These are phyloP conservation scores for Aspergillus coremiiformis DNA, from an alignment of 495 filamentous ascomycete genomes.

Conservation along the genomic window DNA sequence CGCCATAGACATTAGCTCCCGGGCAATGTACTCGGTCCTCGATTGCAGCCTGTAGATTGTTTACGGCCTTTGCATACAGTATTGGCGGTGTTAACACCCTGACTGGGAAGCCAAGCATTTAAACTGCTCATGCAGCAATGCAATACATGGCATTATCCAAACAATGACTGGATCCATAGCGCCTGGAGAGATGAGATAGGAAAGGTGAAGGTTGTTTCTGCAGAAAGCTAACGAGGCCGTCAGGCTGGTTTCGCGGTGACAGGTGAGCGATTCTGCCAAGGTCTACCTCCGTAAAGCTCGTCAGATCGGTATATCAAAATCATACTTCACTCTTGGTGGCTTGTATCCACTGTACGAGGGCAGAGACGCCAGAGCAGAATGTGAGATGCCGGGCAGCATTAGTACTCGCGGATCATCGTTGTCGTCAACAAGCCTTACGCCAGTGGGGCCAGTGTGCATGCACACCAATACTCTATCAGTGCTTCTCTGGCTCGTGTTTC, in stretches of 20 bases:
- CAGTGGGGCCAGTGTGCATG: background rate
- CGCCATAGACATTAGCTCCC: conserved; percentile 4
- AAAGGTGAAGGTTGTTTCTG: conserved; percentile 3
- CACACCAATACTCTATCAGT: too few relatives aligned
- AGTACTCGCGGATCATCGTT: too few relatives aligned
- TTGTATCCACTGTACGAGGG: conserved; percentile 6
- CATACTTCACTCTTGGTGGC: background rate
- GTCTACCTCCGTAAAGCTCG: conserved; percentile 7
- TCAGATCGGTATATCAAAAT: conserved; percentile 7
- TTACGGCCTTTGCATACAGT: conserved; percentile 4
- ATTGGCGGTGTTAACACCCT: background rate
- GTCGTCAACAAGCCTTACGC: background rate
- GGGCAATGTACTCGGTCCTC: background rate
- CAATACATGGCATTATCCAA: conserved; percentile 10
- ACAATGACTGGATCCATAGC: conserved; percentile 2
- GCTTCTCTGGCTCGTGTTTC: background rate
- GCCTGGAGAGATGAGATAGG: conserved; percentile 6
- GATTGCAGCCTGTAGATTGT: background rate
- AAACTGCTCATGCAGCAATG: conserved; percentile 2
- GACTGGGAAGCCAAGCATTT: conserved; percentile 4
- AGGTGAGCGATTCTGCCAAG: background rate
- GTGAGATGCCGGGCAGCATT: background rate
- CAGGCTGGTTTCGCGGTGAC: background rate
- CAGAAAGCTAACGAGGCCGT: conserved; percentile 1
- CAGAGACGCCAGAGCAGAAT: background rate